These are phyloP conservation scores for Plantago rigida DNA, from an alignment of 305 asterid genomes.

Conservation along the genomic window DNA sequence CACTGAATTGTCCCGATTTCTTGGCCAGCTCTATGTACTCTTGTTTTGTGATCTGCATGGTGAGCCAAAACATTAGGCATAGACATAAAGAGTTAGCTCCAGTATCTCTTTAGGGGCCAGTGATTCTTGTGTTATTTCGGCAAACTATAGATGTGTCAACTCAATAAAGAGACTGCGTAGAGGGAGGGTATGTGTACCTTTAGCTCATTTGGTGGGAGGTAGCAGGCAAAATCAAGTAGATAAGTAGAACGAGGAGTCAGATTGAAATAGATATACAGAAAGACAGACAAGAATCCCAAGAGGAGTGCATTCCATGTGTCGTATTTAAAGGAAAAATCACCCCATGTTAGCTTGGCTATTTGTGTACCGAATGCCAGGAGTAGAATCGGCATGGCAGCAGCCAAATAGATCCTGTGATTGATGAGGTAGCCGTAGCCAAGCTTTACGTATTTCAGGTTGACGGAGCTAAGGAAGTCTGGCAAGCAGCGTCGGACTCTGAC, in stretches of 20 bases:
- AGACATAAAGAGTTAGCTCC: background rate
- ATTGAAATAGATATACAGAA: slow-evolving; percentile 29
- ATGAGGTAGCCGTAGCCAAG: slow-evolving; percentile 54
- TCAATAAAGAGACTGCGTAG: background rate
- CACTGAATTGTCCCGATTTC: slow-evolving; percentile 50
- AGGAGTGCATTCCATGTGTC: slow-evolving; percentile 26
- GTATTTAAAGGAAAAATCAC: slow-evolving; percentile 26
- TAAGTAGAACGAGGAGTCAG: slow-evolving; percentile 48
- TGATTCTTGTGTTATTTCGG: too few species aligned
- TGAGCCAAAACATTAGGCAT: slow-evolving; percentile 3
- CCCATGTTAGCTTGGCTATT: slow-evolving; percentile 34
- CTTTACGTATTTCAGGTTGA: slow-evolving; percentile 52
- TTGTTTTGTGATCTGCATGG: slow-evolving; percentile 42
- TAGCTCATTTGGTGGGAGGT: slow-evolving; percentile 45
- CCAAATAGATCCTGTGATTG: slow-evolving; percentile 34
- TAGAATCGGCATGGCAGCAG: slow-evolving; percentile 33
- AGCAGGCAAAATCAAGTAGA: slow-evolving; percentile 53
- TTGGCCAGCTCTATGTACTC: slow-evolving; percentile 49
- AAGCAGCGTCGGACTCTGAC: slow-evolving; percentile 45
- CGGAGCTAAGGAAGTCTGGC: slow-evolving; percentile 52
- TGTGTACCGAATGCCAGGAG: slow-evolving; percentile 30
- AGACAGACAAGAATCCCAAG: slow-evolving; percentile 35
- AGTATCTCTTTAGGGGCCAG: background rate
- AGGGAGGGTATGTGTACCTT: slow-evolving; percentile 34
- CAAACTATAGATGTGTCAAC: too few species aligned